Conservation (phyloP, 2,329 filamentous ascomycete genomes). For the Sporothrix globosa region DNA sequence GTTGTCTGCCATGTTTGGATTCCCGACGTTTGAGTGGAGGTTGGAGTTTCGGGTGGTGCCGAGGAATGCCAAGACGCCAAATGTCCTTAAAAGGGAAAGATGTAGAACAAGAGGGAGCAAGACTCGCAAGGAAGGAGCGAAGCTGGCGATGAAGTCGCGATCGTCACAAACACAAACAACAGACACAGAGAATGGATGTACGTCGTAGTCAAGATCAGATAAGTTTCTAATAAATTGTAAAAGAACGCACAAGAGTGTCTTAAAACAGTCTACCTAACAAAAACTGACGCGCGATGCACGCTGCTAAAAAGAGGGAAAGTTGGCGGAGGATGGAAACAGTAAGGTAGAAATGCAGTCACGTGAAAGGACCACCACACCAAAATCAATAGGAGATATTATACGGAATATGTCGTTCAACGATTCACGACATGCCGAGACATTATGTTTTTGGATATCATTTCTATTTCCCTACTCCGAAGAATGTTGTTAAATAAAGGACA, state of each 20-base stretch:
- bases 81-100: conserved; percentile 4
- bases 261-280: background rate
- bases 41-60: background rate
- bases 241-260: background rate
- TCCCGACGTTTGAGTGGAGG: background rate
- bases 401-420: background rate
- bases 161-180: background rate
- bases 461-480: conserved; percentile 21
- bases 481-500: background rate
- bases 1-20: conserved; percentile 23
- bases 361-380: background rate
- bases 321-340: conserved; percentile 14
- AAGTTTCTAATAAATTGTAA: background rate
- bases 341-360: conserved; percentile 18
- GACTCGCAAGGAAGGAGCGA: background rate
- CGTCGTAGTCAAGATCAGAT: background rate
- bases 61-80: conserved; percentile 29
- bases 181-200: background rate
- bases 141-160: conserved; percentile 2
- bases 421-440: background rate
- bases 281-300: conserved; percentile 21
- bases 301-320: background rate
- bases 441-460: conserved; percentile 5
- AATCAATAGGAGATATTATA: background rate
- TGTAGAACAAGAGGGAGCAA: background rate